Evolutionary conservation across 306 rosid genomes (phyloP), one percentile per base, ranked within the genome.

Genomic region (Acmispon strigosus): DNA sequence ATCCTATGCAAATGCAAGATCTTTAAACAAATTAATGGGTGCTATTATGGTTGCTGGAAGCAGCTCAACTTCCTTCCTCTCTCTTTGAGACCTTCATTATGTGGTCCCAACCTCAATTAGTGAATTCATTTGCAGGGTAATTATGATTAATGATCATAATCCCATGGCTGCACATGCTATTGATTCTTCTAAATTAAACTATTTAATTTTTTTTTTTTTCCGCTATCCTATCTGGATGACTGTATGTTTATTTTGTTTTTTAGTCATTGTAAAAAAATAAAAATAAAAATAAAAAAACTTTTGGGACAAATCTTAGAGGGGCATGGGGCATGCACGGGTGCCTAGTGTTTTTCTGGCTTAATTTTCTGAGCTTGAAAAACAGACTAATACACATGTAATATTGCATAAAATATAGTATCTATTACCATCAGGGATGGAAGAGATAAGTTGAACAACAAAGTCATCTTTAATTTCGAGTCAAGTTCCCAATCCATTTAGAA

Each of bases 21-120:
- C 39, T 73, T 57, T 15, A 41, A 76, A 76, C 66, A 73, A 75
- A 32, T 32, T 32, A 32, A 82, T 85, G 88, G 86, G 57, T 78
- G 84, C 39, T 64, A 84, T 87, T 62, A 81, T 82, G 84, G 62
- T 55, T 69, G 82, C 16, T 69, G 80, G 53, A 78, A 77, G 74
- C 70, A 66, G 67, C 37, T 78, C 44, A 63, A 79, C 73, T 58
- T 76, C 66, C 70, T 62, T 76, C 53, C 74, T 76, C 50, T 60
- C 76, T 65, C 12, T 55, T 9, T 41, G 49, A 76, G 79, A 73
- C 13, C 66, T 55, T 72, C 20, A 64, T 63, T 66, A 66, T 18
- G 48, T 75, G 89, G 96, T 87, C 92, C 96, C 73, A 70, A 54
- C 49, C 66, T 78, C 69, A 52, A 37, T 77, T 73, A 56, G 70